Base-by-base conservation (phyloP, 2,329 filamentous ascomycete genomes). In the Metarhizium anisopliae region DNA sequence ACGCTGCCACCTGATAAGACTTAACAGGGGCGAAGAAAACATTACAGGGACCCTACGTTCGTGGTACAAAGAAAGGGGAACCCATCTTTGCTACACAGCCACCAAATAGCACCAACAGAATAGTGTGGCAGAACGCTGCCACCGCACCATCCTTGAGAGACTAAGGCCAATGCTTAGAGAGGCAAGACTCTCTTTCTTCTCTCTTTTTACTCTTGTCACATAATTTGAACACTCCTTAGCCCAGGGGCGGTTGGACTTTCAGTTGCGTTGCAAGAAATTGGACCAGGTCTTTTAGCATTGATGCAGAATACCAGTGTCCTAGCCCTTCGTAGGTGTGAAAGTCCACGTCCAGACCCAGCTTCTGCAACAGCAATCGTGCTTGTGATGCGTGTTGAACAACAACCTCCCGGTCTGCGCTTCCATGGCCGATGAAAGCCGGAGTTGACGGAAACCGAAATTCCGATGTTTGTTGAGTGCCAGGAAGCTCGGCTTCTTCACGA, bases 351-450 rank as follows among this genome's bases (percentile, higher is more conserved):
- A 71, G 58, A 0, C 70, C 72, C 52, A 77, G 57, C 2, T 59
- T 59, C 1, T 61, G 52, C 20, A 81, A 59, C 40, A 68, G 66
- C 1, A 61, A 61, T 1, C 63, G 63, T 0, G 74, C 67, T 13
- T 67, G 62, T n/a, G 62, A 56, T 0, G 74, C 74, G 35, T 74
- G 63, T 3, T 57, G 43, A 18, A 71, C 45, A 35, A 69, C 62
- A 8, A 82, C 72, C 18, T 73, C 71, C 42, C 69, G 62, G 58
- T 80, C 74, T 25, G 72, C 60, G 4, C 59, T 59, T 2, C 77
- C 72, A 62, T 82, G 74, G 2, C 74, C 69, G 18, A 82, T 60
- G 30, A 81, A 74, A 0, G 77, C 61, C 0, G 78, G 74, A 1
- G 68, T 73, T 4, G 58, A 52, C 47, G 60, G 32, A 56, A 67